Evolutionary conservation across 2,329 filamentous ascomycete species (phyloP), one percentile per base, ranked within the genome.

Genomic region (Beauveria pseudobassiana): DNA sequence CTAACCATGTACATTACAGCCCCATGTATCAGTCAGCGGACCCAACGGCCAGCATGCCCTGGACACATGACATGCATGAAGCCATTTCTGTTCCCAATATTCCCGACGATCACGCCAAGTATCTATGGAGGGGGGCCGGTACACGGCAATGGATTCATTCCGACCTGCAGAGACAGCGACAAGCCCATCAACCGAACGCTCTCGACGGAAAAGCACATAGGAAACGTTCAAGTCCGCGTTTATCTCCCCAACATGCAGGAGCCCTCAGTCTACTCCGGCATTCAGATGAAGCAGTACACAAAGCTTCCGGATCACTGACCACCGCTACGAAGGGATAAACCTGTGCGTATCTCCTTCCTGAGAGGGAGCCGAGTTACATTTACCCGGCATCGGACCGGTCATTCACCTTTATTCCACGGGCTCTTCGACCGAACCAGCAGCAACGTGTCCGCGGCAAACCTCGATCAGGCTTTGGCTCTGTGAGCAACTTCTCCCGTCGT

Each of bases 381-480:
- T 96, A 95, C 75, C 95, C 95, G 6, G 89, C 92, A 2, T 81
- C 85, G 52, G 93, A 97, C 69, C 83, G 95, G 66, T 98, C 95
- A 0, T 99, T 99, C 74, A 96, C 97, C 69, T 99, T 99, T 76
- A 99, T 99, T 64, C 95, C 95, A 14, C 85, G 95, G 67, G 93
- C 93, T 12, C 83, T 97, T 78, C 86, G 95, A 67, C 95, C 95
- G 16, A 97, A 96, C 72, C 92, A 96, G 73, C 91, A 96, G 77
- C 90, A 96, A 75, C 85, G 87, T 82, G 89, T 71, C 62, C 71
- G 73, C 53, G 89, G 88, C 63, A 88, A 90, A 70, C 87, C 90
- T 43, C 83, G 87, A 63, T 89, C 90, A 62, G 85, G 86, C 18
- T 83, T 89, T 75, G 87, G 80, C 66, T 91, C 79, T 69, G 77